phyloP scores from a whole-genome alignment of 202 grass and related monocot genomes.

The Zoysia matrella region DNA sequence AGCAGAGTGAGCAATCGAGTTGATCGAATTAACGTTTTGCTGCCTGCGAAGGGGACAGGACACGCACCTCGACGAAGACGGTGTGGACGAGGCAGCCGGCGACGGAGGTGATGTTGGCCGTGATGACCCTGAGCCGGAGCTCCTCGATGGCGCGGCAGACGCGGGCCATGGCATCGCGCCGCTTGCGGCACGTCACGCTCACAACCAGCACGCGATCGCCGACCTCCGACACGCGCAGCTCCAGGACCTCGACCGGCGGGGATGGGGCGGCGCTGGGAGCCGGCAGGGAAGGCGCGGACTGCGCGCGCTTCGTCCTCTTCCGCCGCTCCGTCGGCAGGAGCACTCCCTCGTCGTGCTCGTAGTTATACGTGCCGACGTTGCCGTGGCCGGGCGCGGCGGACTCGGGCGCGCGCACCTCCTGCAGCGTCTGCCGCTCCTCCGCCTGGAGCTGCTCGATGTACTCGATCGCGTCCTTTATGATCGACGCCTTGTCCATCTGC shows the following conservation, averaged over 20 bases:
- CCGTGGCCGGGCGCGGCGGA: background rate
- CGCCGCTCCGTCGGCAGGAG: background rate
- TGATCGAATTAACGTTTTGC: background rate
- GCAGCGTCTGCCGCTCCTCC: constrained; percentile 56
- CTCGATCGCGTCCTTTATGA: constrained; percentile 57
- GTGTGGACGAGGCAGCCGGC: constrained; percentile 72
- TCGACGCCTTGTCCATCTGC: constrained; percentile 79
- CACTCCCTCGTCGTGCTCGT: background rate
- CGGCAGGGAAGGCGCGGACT: constrained; percentile 31
- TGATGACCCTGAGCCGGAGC: constrained; percentile 74
- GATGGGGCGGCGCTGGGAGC: background rate
- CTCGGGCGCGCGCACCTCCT: constrained; percentile 56
- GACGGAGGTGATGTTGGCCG: constrained; percentile 74
- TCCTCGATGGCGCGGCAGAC: constrained; percentile 76
- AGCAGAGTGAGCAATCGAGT: background rate
- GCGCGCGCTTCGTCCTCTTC: constrained; percentile 55
- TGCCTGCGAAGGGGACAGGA: background rate
- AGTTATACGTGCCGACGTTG: background rate
- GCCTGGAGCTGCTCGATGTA: constrained; percentile 73
- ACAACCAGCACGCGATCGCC: constrained; percentile 69
- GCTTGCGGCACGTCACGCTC: constrained; percentile 80
- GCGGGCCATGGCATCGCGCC: constrained; percentile 70
- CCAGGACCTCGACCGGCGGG: constrained; percentile 43
- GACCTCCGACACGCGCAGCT: constrained; percentile 79
- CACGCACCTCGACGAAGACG: constrained; percentile 83